These are phyloP conservation scores for Thraustochytrium sp. DNA, from an alignment of 352 stramenopile species.

Conservation along the genomic window DNA sequence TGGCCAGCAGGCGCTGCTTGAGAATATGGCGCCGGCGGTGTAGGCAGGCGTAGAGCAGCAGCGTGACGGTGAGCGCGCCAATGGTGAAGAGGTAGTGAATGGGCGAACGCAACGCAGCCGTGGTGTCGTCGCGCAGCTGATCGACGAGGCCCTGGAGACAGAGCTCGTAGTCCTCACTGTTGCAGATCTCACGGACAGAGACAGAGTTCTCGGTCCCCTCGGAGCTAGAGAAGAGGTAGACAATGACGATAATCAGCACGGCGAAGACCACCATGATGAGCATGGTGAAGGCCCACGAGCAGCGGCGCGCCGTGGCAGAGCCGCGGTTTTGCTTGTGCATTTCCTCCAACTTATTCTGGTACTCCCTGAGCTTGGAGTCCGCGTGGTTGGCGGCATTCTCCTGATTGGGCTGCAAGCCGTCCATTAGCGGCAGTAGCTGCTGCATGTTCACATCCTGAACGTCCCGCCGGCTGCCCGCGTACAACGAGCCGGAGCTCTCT, in stretches of 20 bases:
- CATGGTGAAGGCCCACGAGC: neutral
- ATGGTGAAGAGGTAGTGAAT: slow-evolving; percentile 32
- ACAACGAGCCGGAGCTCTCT: neutral
- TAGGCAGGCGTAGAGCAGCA: neutral
- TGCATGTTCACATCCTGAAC: neutral
- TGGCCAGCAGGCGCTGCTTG: neutral
- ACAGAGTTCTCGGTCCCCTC: neutral
- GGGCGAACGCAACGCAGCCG: slow-evolving; percentile 6
- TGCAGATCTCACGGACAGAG: slow-evolving; percentile 18
- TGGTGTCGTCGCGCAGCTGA: slow-evolving; percentile 3
- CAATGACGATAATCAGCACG: neutral
- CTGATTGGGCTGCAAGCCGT: neutral
- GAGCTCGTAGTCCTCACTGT: neutral
- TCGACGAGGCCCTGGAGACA: neutral
- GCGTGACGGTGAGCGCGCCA: neutral
- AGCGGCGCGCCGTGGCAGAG: neutral
- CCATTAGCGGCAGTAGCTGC: neutral
- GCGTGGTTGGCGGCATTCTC: neutral
- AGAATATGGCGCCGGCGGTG: neutral
- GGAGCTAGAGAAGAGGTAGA: neutral
- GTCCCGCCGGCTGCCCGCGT: too few species aligned
- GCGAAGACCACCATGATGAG: neutral
- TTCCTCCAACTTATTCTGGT: neutral
- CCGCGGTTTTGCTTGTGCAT: neutral
- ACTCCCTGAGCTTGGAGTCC: neutral